A percentile compares a stretch with the other conserved stretches of the same genome.
phyloP scores from a whole-genome alignment of 1,139 yeast genomes.

The Kurtzmaniella quercitrusa region DNA sequence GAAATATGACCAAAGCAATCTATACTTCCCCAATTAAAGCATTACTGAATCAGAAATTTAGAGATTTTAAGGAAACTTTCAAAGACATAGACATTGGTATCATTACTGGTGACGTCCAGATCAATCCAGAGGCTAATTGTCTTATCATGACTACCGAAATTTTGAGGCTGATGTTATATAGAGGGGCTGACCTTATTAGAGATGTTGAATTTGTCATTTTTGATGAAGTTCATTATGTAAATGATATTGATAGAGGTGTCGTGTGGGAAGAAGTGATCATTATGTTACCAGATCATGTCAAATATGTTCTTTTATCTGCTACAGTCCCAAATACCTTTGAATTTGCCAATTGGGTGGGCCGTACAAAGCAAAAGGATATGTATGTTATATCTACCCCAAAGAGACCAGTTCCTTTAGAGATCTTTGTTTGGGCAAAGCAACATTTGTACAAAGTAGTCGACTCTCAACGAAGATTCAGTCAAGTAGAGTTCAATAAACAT shows the following conservation, averaged over 20 bases:
- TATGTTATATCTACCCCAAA: constrained; percentile 94
- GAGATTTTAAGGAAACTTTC: constrained; percentile 84
- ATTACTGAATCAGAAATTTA: constrained; percentile 84
- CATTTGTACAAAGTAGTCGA: constrained; percentile 69
- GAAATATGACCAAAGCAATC: constrained; percentile 88
- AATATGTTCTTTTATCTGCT: constrained; percentile 83
- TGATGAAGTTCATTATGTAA: constrained; percentile 96
- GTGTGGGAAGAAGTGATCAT: constrained; percentile 99
- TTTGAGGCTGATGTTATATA: constrained; percentile 86
- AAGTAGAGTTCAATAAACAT: constrained; percentile 60
- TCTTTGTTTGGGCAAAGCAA: constrained; percentile 72
- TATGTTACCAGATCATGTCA: constrained; percentile 93
- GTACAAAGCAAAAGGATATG: constrained; percentile 92
- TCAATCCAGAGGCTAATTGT: constrained; percentile 95
- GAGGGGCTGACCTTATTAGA: constrained; percentile 94
- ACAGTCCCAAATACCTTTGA: constrained; percentile 97
- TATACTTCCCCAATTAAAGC: constrained; percentile 95
- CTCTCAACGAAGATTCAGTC: constrained; percentile 64
- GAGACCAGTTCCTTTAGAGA: constrained; percentile 93
- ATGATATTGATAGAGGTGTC: constrained; percentile 95
- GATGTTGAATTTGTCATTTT: constrained; percentile 97
- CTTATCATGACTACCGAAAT: constrained; percentile 97
- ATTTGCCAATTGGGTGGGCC: constrained; percentile 97
- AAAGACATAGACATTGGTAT: constrained; percentile 84
- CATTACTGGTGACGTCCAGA: constrained; percentile 96